Percentiles rank a stretch among this genome's conserved stretches.
These are phyloP conservation scores for Talaromyces ruber DNA, from an alignment of 495 filamentous ascomycete species.

Conservation along the genomic window DNA sequence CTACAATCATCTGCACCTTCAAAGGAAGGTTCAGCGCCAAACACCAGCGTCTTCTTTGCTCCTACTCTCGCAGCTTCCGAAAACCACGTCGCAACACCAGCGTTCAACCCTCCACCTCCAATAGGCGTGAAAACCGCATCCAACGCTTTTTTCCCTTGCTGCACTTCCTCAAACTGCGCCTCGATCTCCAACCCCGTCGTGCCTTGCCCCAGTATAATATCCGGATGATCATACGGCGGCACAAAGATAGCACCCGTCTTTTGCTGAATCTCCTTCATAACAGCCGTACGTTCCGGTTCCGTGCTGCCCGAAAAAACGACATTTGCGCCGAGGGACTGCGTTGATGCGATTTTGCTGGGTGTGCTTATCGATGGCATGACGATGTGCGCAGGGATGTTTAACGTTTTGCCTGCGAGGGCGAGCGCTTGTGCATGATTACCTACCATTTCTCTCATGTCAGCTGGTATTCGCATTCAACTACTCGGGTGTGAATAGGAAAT, in stretches of 20 bases:
- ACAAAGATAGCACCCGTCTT: constrained; percentile 68
- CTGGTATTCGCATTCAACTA: background rate
- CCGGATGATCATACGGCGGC: constrained; percentile 84
- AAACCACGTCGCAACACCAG: constrained; percentile 71
- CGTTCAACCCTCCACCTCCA: constrained; percentile 84
- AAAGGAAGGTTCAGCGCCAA: constrained; percentile 85
- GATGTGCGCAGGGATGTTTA: constrained; percentile 63
- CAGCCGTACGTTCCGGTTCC: constrained; percentile 69
- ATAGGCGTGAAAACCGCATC: constrained; percentile 80
- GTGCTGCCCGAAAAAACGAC: constrained; percentile 81
- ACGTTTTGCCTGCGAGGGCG: constrained; percentile 67
- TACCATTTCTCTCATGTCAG: constrained; percentile 16
- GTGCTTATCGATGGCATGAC: constrained; percentile 85
- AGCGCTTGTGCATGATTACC: constrained; percentile 97
- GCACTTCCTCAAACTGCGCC: constrained; percentile 51
- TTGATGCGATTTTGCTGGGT: constrained; percentile 78
- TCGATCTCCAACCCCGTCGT: constrained; percentile 81
- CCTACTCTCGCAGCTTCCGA: constrained; percentile 39
- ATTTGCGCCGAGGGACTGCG: constrained; percentile 62
- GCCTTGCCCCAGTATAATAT: constrained; percentile 88
- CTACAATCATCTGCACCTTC: constrained; percentile 77
- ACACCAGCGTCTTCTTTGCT: constrained; percentile 50
- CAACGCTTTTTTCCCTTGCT: constrained; percentile 26
- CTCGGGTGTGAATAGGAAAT: background rate
- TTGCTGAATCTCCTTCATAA: constrained; percentile 54